phyloP scores from a whole-genome alignment of 768 basidiomycete species.

The Pleurotus cornucopiae region DNA sequence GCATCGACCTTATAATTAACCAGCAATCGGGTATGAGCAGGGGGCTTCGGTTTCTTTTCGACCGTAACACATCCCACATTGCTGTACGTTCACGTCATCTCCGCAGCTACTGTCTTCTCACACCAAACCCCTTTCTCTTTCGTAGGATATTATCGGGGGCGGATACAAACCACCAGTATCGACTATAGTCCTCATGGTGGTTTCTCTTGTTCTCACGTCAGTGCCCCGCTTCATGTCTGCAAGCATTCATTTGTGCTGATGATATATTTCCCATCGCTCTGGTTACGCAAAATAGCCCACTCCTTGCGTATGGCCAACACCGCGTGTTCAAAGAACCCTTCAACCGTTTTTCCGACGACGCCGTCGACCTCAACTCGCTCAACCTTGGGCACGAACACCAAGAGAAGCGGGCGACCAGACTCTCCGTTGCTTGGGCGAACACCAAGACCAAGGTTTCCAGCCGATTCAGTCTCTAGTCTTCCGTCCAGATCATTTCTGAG shows the following conservation, averaged over 20 bases:
- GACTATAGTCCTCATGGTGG: slow-evolving; percentile 47
- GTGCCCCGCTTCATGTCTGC: slow-evolving; percentile 19
- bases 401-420: slow-evolving; percentile 6
- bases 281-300: slow-evolving; percentile 31
- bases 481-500: too few species aligned
- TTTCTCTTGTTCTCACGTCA: slow-evolving; percentile 54
- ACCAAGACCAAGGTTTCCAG: slow-evolving; percentile 3
- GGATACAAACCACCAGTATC: slow-evolving; percentile 48
- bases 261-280: background rate
- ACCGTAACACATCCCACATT: slow-evolving; percentile 55
- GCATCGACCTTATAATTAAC: slow-evolving; percentile 51
- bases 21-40: slow-evolving; percentile 59
- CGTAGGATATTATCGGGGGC: slow-evolving; percentile 41
- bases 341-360: slow-evolving; percentile 23
- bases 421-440: slow-evolving; percentile 2
- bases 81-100: slow-evolving; percentile 32
- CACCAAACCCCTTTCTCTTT: background rate
- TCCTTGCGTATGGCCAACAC: slow-evolving; percentile 52
- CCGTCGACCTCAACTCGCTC: slow-evolving; percentile 7
- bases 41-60: slow-evolving; percentile 60
- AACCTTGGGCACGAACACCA: slow-evolving; percentile 13
- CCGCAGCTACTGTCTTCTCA: background rate
- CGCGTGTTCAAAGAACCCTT: slow-evolving; percentile 48
- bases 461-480: background rate
- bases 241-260: background rate